Evolutionary conservation across 352 stramenopile genomes (phyloP), one percentile per base, ranked within the genome.

Genomic region (Pythium biforme): DNA sequence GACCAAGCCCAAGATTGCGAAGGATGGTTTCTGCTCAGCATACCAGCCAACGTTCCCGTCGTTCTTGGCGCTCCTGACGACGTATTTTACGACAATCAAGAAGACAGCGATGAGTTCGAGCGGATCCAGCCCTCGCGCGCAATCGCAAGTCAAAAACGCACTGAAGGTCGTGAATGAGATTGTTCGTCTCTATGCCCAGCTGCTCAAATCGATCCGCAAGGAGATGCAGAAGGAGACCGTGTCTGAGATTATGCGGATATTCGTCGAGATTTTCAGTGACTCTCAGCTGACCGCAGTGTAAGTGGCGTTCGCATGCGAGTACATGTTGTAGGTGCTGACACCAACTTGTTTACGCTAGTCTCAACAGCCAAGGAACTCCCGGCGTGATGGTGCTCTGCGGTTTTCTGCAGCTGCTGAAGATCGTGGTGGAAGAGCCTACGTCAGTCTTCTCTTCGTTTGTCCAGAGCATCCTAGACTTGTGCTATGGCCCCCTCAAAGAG

Each of bases 81-180:
- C 75, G 17, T 90, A 92, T 51, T 83, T 90, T 40, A 72, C 71
- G 3, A 77, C 74, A 6, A 87, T 90, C 55, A 80, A 81, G 29
- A 87, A 87, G 40, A 76, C 70, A 6, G 57, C 69, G 3, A 61
- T 69, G 50, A 45, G 40, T 2, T 65, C 46, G 14, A 20, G 49
- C 3, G 73, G 73, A 46, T 64, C 69, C 3, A 86, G 55, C 43
- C 59, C 55, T 23, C 40, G 52, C 3, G 34, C 59, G 15, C 33
- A 53, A 23, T 62, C 53, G 5, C 76, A 87, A 37, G 68, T 89
- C 14, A 84, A 88, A 22, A 86, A 68, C 33, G 80, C 79, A 7
- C 75, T 92, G 17, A 84, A 86, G 57, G 82, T 91, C 7, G 76
- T 90, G n/a, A 90, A 91, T 62, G 84, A 91, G 50, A 87, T 92